Percentiles rank a stretch among this genome's conserved stretches.
phyloP scores from a whole-genome alignment of 176 grass and related monocot species.

The Phoenix dactylifera region DNA sequence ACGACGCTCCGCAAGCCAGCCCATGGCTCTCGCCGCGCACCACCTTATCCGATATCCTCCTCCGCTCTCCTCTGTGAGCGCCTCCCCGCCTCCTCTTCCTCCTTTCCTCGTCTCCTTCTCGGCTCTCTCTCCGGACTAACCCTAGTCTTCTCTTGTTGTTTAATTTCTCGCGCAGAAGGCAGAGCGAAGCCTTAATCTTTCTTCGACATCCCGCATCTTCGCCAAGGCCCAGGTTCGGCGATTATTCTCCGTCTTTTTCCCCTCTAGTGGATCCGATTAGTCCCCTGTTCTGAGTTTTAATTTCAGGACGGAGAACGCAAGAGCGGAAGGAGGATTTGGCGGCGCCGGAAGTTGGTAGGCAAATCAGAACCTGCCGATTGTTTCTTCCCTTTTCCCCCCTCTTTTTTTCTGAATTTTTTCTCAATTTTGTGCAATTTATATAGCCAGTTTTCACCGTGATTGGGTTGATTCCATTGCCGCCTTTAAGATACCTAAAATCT shows the following conservation, averaged over 20 bases:
- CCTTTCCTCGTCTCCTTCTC: too few species aligned
- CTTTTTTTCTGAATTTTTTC: not conserved
- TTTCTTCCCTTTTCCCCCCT: too few species aligned
- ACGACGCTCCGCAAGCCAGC: too few species aligned
- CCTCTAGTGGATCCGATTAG: not conserved
- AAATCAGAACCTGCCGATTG: not conserved
- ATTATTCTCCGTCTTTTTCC: not conserved
- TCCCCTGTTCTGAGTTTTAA: not conserved
- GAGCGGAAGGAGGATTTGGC: conserved; percentile 46
- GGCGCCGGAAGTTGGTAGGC: conserved; percentile 50
- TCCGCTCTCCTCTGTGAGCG: not conserved
- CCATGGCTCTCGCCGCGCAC: conserved; percentile 6
- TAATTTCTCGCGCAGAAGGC: too few species aligned
- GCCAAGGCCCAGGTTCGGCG: conserved; percentile 5
- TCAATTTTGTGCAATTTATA: not conserved
- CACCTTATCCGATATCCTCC: conserved; percentile 11
- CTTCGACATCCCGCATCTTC: not conserved
- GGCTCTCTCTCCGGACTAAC: too few species aligned
- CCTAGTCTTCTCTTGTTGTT: too few species aligned
- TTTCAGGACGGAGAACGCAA: conserved; percentile 11
- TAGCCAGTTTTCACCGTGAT: too few species aligned
- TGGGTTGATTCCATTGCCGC: too few species aligned
- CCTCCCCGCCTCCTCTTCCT: too few species aligned
- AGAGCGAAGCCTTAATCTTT: not conserved
- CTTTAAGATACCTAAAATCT: too few species aligned